Conservation (phyloP, 371 early-diverging fungal genomes). For the Mucor lusitanicus region DNA sequence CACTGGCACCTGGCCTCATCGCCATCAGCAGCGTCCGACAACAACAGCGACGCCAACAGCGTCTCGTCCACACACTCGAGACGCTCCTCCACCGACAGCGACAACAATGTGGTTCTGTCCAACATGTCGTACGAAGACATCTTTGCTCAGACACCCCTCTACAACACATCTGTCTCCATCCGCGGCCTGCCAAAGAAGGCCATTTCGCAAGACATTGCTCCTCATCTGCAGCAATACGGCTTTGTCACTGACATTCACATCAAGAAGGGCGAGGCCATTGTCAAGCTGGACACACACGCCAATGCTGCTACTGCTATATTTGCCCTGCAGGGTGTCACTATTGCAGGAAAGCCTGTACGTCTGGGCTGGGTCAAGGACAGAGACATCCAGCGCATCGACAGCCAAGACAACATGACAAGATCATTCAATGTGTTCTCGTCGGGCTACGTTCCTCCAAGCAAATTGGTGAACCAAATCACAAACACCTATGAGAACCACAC, state of each 20-base stretch:
- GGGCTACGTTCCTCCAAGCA: slow-evolving; percentile 13
- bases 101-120: slow-evolving; percentile 23
- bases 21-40: slow-evolving; percentile 8
- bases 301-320: slow-evolving; percentile 86
- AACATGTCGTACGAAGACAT: slow-evolving; percentile 67
- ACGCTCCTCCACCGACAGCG: slow-evolving; percentile 19
- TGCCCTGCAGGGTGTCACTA: slow-evolving; percentile 67
- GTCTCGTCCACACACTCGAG: slow-evolving; percentile 9
- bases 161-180: slow-evolving; percentile 84
- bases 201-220: slow-evolving; percentile 34
- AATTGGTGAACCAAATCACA: slow-evolving; percentile 15
- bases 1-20: slow-evolving; percentile 82
- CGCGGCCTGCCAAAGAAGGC: slow-evolving; percentile 73
- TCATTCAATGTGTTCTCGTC: slow-evolving; percentile 21
- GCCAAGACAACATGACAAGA: slow-evolving; percentile 14
- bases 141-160: slow-evolving; percentile 69
- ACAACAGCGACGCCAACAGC: neutral
- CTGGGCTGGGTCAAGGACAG: slow-evolving; percentile 89
- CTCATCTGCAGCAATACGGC: slow-evolving; percentile 76
- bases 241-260: slow-evolving; percentile 72
- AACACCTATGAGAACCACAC: slow-evolving; percentile 16
- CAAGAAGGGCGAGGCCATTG: slow-evolving; percentile 82
- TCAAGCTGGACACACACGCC: slow-evolving; percentile 83
- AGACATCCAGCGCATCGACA: slow-evolving; percentile 8
- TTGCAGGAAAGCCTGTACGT: slow-evolving; percentile 77